Percentiles rank a stretch among this genome's conserved stretches.
Evolutionary conservation across 345 rosid genomes (phyloP).

Genomic region (Jatropha curcas): DNA sequence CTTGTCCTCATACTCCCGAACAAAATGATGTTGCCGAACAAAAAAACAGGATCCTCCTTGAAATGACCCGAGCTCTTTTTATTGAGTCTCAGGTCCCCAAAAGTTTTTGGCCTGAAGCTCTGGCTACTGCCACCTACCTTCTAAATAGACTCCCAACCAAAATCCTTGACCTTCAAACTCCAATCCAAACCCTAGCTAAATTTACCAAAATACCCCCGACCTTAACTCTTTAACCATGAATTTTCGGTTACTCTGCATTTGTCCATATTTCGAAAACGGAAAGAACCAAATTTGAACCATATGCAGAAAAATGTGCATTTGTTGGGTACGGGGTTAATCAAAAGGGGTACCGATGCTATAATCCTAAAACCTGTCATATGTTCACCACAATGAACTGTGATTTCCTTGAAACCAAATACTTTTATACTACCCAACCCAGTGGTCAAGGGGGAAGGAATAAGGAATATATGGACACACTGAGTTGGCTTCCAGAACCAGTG

Average conservation of each 20-base stretch:
- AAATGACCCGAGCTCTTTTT: neutral
- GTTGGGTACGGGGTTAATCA: neutral
- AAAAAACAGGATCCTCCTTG: neutral
- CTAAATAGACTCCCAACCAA: neutral
- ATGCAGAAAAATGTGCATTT: neutral
- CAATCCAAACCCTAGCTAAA: neutral
- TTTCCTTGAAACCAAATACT: neutral
- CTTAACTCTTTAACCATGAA: neutral
- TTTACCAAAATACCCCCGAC: neutral
- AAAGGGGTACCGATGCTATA: neutral
- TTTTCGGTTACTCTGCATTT: neutral
- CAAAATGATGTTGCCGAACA: neutral
- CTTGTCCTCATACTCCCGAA: neutral
- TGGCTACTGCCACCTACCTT: neutral
- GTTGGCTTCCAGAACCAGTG: neutral
- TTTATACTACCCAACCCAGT: too few species aligned
- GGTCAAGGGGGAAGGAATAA: too few species aligned
- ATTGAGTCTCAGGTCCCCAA: neutral
- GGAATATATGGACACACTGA: neutral
- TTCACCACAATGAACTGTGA: neutral
- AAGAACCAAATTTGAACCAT: neutral
- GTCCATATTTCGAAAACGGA: neutral
- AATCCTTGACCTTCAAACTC: neutral
- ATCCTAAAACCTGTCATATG: neutral
- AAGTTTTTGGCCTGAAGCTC: neutral